phyloP scores from a whole-genome alignment of 192 early-diverging fungal genomes.

The Gryganskiella cystojenkinii region DNA sequence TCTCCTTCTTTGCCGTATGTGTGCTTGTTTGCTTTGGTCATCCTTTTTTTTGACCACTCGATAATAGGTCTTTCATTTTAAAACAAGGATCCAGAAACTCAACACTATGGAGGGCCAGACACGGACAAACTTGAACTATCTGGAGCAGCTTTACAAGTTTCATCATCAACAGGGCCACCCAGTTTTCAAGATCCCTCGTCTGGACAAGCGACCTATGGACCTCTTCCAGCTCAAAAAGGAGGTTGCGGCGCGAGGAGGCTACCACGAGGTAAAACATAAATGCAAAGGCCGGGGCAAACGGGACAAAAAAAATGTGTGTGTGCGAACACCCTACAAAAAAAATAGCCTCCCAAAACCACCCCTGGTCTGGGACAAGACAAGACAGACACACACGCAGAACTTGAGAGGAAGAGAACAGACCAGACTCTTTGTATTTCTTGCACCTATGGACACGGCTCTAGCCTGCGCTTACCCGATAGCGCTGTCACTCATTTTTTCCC shows the following conservation, averaged over 20 bases:
- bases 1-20: too few relatives aligned
- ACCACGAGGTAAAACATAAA: constrained; percentile 60
- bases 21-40: not conserved
- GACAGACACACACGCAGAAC: not conserved
- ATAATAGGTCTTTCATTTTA: constrained; percentile 84
- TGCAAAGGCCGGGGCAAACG: not conserved
- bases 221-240: constrained; percentile 85
- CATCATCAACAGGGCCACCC: constrained; percentile 83
- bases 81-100: constrained; percentile 89
- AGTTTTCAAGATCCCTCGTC: constrained; percentile 80
- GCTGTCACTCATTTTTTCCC: not conserved
- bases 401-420: not conserved
- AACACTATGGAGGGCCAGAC: constrained; percentile 94
- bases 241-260: constrained; percentile 82
- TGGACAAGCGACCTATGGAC: constrained; percentile 90
- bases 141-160: constrained; percentile 92
- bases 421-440: not conserved
- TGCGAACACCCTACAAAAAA: too few relatives aligned
- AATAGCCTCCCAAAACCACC: not conserved
- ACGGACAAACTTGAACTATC: constrained; percentile 86
- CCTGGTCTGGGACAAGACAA: not conserved
- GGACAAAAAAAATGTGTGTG: not conserved
- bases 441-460: too few relatives aligned
- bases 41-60: not conserved
- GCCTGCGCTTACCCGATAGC: constrained; percentile 1